Conservation (phyloP, 2,329 filamentous ascomycete genomes). For the Didymella lethalis region DNA sequence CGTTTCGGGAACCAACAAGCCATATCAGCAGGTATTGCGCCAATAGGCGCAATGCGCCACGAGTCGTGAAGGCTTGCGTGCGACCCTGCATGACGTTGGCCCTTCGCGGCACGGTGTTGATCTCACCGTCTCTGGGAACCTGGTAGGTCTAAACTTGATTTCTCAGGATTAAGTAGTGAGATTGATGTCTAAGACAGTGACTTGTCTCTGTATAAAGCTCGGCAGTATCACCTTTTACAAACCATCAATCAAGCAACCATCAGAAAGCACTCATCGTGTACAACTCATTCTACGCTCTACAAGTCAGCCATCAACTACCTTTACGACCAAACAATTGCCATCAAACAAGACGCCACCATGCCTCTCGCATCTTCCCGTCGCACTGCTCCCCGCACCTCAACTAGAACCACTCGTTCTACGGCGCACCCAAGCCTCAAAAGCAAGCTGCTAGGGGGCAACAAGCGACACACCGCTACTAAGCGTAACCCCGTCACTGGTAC, state of each 20-base stretch:
- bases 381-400: conserved; percentile 40
- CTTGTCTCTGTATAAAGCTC: conserved; percentile 21
- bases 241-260: conserved; percentile 1
- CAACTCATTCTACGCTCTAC: background rate
- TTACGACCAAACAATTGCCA: conserved; percentile 12
- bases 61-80: conserved; percentile 13
- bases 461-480: conserved; percentile 48
- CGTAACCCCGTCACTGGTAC: conserved; percentile 44
- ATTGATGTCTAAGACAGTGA: conserved; percentile 1
- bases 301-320: background rate
- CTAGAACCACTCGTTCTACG: conserved; percentile 46
- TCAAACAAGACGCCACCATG: conserved; percentile 30
- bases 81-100: conserved; percentile 41
- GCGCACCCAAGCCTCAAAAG: conserved; percentile 62
- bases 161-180: conserved; percentile 15
- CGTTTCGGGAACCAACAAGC: conserved; percentile 21
- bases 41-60: conserved; percentile 31
- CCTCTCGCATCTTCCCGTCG: conserved; percentile 40
- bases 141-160: conserved; percentile 32
- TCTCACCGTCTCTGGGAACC: conserved; percentile 11
- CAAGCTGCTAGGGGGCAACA: conserved; percentile 58
- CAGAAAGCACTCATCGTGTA: conserved; percentile 6
- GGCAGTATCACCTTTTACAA: background rate
- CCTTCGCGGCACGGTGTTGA: conserved; percentile 16
- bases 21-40: conserved; percentile 18